Evolutionary conservation across 208 protist species (phyloP).

Genomic region (Crithidia fasciculata): DNA sequence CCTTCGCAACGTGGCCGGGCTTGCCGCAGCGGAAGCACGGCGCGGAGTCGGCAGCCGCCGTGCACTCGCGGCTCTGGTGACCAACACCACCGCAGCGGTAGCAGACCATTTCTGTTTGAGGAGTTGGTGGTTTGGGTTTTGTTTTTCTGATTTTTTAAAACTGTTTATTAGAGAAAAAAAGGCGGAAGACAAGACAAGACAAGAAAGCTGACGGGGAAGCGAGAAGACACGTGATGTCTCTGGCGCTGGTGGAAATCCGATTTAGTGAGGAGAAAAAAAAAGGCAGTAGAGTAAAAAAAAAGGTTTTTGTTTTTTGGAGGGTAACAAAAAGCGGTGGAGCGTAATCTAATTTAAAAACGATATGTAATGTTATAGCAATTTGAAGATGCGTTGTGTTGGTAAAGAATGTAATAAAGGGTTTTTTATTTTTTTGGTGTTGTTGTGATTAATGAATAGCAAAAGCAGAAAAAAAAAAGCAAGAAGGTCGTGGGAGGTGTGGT

Average conservation of each 20-base stretch:
- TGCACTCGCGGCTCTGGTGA: slow-evolving; percentile 84
- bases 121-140: neutral
- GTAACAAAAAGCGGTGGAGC: too few species aligned
- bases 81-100: slow-evolving; percentile 83
- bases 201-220: neutral
- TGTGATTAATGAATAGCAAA: neutral
- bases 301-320: too few species aligned
- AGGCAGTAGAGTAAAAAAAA: too few species aligned
- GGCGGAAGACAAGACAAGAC: slow-evolving; percentile 5
- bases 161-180: slow-evolving; percentile 15
- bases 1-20: slow-evolving; percentile 77
- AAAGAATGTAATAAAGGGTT: neutral
- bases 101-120: slow-evolving; percentile 71
- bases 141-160: slow-evolving; percentile 6
- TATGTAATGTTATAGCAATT: too few species aligned
- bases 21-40: slow-evolving; percentile 87
- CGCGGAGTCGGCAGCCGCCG: slow-evolving; percentile 40
- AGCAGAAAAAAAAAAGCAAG: neutral
- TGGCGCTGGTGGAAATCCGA: neutral
- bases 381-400: too few species aligned
- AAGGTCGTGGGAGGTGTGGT: neutral
- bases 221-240: neutral
- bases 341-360: too few species aligned
- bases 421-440: neutral
- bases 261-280: neutral